These are phyloP conservation scores for Anthoceros angustus DNA, from an alignment of 225 moss, liverwort and hornwort genomes.

Conservation along the genomic window DNA sequence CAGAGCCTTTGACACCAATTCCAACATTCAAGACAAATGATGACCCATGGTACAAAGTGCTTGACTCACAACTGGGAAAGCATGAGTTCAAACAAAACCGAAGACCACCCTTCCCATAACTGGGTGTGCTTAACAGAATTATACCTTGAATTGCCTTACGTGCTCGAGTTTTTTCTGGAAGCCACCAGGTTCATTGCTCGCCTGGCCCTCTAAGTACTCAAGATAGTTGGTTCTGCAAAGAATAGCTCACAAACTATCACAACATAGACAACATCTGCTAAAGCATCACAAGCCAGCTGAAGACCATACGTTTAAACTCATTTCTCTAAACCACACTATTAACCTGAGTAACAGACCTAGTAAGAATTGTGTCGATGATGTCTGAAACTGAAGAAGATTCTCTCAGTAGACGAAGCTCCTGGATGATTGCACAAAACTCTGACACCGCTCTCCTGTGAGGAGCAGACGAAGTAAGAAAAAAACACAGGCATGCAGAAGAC, in stretches of 20 bases:
- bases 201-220: conserved; percentile 11
- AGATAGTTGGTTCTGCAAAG: conserved; percentile 18
- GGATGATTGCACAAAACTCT: too few species aligned
- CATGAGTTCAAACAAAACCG: too few species aligned
- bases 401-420: too few species aligned
- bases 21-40: not conserved
- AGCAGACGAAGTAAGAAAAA: too few species aligned
- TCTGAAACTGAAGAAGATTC: too few species aligned
- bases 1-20: not conserved
- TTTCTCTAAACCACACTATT: not conserved
- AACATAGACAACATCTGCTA: not conserved
- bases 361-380: too few species aligned
- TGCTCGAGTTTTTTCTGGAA: conserved; percentile 7
- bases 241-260: not conserved
- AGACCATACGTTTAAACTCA: not conserved
- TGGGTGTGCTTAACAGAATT: not conserved
- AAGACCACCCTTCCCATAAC: not conserved
- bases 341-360: too few species aligned
- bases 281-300: not conserved
- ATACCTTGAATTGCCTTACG: conserved; percentile 11
- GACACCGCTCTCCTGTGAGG: too few species aligned
- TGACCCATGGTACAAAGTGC: too few species aligned
- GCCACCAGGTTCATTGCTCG: conserved; percentile 9
- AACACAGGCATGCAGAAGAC: not conserved
- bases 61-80: too few species aligned